phyloP scores from a whole-genome alignment of 2,329 filamentous ascomycete species.

The Pseudogymnoascus sp. region DNA sequence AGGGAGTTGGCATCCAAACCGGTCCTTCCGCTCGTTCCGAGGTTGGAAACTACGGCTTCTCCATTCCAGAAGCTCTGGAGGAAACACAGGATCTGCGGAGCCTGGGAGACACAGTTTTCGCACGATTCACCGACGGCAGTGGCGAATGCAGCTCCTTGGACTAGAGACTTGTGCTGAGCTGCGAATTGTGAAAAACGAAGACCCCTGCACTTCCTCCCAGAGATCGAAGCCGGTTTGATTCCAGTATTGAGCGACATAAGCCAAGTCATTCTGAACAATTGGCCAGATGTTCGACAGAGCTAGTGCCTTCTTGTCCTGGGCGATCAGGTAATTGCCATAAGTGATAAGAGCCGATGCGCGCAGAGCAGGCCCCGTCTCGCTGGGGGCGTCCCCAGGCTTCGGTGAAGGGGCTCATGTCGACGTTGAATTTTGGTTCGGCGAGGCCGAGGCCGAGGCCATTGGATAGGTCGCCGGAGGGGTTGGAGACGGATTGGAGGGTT shows the following conservation, averaged over 20 bases:
- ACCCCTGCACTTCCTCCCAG: slow-evolving; percentile 73
- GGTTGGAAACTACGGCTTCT: slow-evolving; percentile 60
- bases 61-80: slow-evolving; percentile 63
- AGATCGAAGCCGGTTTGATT: slow-evolving; percentile 59
- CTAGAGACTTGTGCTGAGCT: slow-evolving; percentile 58
- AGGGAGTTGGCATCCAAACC: slow-evolving; percentile 67
- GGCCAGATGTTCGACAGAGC: slow-evolving; percentile 56
- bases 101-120: slow-evolving; percentile 47
- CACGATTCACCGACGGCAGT: slow-evolving; percentile 52
- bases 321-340: slow-evolving; percentile 64
- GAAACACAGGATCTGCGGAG: slow-evolving; percentile 65
- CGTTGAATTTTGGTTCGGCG: slow-evolving; percentile 66
- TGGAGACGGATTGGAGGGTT: slow-evolving; percentile 37
- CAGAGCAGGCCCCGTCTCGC: slow-evolving; percentile 65
- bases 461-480: slow-evolving; percentile 40
- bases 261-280: slow-evolving; percentile 65
- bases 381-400: slow-evolving; percentile 69
- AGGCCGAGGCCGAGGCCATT: slow-evolving; percentile 46
- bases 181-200: slow-evolving; percentile 73
- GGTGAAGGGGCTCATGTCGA: slow-evolving; percentile 50
- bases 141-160: slow-evolving; percentile 60
- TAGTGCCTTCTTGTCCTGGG: slow-evolving; percentile 43
- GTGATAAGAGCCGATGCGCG: slow-evolving; percentile 63
- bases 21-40: slow-evolving; percentile 49
- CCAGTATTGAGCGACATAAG: slow-evolving; percentile 68